Conservation (phyloP, 129 eudicot genomes). For the Scalesia atractyloides region DNA sequence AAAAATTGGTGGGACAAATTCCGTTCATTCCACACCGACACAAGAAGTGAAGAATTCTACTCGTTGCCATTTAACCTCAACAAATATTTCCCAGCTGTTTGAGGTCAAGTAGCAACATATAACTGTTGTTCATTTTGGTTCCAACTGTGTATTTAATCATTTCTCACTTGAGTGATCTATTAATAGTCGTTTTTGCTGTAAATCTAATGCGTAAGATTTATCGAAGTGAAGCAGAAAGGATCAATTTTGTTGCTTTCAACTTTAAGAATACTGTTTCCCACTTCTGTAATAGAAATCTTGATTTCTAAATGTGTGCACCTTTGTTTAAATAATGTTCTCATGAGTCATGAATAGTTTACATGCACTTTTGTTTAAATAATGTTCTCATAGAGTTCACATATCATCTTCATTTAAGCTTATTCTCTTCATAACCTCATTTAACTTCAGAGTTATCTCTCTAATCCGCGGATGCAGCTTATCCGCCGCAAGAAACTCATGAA, state of each 20-base stretch:
- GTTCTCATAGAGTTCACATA: background rate
- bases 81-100: constrained; percentile 77
- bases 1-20: constrained; percentile 83
- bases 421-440: constrained; percentile 43
- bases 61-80: constrained; percentile 72
- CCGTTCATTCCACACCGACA: constrained; percentile 57
- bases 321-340: background rate
- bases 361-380: background rate
- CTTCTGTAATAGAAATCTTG: constrained; percentile 36
- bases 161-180: constrained; percentile 26
- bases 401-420: constrained; percentile 32
- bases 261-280: constrained; percentile 33
- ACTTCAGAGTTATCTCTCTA: constrained; percentile 27
- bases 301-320: constrained; percentile 10
- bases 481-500: constrained; percentile 44
- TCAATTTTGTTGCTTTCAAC: constrained; percentile 34
- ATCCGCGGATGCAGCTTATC: constrained; percentile 47
- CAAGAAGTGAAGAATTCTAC: constrained; percentile 71
- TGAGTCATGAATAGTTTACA: too few species aligned
- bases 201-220: constrained; percentile 29
- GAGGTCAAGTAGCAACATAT: constrained; percentile 23
- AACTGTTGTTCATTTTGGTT: constrained; percentile 17
- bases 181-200: constrained; percentile 28
- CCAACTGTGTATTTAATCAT: constrained; percentile 31
- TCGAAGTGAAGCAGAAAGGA: constrained; percentile 29